phyloP scores from a whole-genome alignment of 495 filamentous ascomycete species.

The Aspergillus cavernicola region DNA sequence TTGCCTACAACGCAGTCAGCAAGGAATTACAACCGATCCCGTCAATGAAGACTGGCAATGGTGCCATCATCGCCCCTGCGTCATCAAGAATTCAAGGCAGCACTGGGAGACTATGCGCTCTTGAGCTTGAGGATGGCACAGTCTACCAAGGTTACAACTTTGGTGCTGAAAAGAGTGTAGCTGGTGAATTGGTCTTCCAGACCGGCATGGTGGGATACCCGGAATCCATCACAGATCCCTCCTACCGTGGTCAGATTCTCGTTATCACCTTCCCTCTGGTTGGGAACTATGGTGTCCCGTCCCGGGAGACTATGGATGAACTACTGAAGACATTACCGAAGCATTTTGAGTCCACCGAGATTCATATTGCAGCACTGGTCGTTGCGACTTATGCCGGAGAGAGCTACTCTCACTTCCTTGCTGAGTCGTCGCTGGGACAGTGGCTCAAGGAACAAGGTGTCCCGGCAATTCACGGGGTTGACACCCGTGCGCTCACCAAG shows the following conservation, averaged over 20 bases:
- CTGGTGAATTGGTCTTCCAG: conserved; percentile 98
- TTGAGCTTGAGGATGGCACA: conserved; percentile 87
- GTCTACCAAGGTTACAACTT: conserved; percentile 93
- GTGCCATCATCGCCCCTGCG: conserved; percentile 49
- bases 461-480: conserved; percentile 94
- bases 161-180: conserved; percentile 84
- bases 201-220: conserved; percentile 99
- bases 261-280: conserved; percentile 88
- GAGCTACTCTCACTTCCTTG: conserved; percentile 90
- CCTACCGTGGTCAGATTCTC: conserved; percentile 87
- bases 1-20: conserved; percentile 30
- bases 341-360: conserved; percentile 85
- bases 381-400: conserved; percentile 89
- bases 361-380: conserved; percentile 88
- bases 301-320: conserved; percentile 74
- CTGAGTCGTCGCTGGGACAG: conserved; percentile 78
- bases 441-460: conserved; percentile 96
- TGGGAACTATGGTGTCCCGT: conserved; percentile 94
- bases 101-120: conserved; percentile 60
- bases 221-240: conserved; percentile 90
- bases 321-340: conserved; percentile 79
- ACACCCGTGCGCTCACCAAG: conserved; percentile 92
- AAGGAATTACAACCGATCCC: conserved; percentile 32
- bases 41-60: conserved; percentile 32
- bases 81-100: conserved; percentile 38